phyloP scores from a whole-genome alignment of 139 green algal species.

The Haematococcus lacustris region DNA sequence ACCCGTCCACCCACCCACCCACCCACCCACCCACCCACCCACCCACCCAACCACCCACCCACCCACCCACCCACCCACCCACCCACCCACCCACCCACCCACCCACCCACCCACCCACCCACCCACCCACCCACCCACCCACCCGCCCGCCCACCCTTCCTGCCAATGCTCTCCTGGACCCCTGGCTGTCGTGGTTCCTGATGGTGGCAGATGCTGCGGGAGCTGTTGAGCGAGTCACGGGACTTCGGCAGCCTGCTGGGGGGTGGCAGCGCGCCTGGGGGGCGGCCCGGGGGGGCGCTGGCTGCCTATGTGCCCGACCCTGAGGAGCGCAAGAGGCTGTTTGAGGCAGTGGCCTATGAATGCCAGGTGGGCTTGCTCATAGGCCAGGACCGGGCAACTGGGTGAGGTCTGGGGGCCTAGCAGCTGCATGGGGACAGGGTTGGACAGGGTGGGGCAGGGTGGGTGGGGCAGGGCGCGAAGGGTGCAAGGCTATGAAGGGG shows the following conservation, averaged over 20 bases:
- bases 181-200: not conserved
- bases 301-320: conserved; percentile 40
- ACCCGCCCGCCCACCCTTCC: not conserved
- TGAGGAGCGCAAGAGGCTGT: conserved; percentile 41
- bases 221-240: conserved; percentile 28
- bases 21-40: no score
- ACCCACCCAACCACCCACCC: no score
- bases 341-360: conserved; percentile 67
- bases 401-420: not conserved
- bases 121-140: no score
- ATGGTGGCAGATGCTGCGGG: conserved; percentile 20
- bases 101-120: no score
- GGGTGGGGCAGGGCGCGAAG: not conserved
- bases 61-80: no score
- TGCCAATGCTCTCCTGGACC: not conserved
- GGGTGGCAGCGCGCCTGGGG: conserved; percentile 22
- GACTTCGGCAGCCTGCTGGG: conserved; percentile 41
- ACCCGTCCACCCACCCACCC: no score
- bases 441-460: not conserved
- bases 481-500: not conserved
- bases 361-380: conserved; percentile 40
- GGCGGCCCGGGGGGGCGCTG: conserved; percentile 25
- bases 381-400: not conserved
- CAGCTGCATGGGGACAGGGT: not conserved
- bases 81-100: no score